These are phyloP conservation scores for Boletus tomentosulus DNA, from an alignment of 768 basidiomycete species.

Conservation along the genomic window DNA sequence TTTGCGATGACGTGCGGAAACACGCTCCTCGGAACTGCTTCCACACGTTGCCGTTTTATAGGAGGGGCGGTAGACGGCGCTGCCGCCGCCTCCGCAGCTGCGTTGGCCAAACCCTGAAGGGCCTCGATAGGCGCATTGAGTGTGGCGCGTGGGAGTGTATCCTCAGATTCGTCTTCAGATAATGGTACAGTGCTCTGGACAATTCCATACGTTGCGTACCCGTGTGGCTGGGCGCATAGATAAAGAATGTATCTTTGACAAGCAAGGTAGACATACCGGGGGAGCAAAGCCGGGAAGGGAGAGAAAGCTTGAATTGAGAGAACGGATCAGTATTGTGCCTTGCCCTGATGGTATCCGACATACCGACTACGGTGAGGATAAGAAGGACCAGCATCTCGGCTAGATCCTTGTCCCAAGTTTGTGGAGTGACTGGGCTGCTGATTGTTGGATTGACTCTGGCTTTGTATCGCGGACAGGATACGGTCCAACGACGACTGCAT, in stretches of 20 bases:
- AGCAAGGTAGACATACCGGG: slow-evolving; percentile 50
- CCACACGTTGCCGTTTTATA: slow-evolving; percentile 78
- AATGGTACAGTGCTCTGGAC: slow-evolving; percentile 79
- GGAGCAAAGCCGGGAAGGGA: slow-evolving; percentile 90
- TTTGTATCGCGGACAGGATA: slow-evolving; percentile 66
- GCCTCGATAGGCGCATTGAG: slow-evolving; percentile 94
- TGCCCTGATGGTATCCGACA: slow-evolving; percentile 26
- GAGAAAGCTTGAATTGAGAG: slow-evolving; percentile 54
- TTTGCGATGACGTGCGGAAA: slow-evolving; percentile 91
- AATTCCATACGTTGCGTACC: slow-evolving; percentile 89
- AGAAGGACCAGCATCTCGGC: slow-evolving; percentile 24
- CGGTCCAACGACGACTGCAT: slow-evolving; percentile 88
- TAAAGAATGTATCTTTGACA: slow-evolving; percentile 14
- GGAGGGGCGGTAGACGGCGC: slow-evolving; percentile 63
- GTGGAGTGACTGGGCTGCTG: slow-evolving; percentile 26
- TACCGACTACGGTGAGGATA: slow-evolving; percentile 31
- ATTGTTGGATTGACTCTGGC: slow-evolving; percentile 31
- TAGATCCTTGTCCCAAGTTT: slow-evolving; percentile 15
- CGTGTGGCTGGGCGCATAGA: slow-evolving; percentile 58
- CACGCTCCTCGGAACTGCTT: slow-evolving; percentile 78
- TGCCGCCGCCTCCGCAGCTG: slow-evolving; percentile 89
- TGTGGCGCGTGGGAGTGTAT: slow-evolving; percentile 76
- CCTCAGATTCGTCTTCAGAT: slow-evolving; percentile 89
- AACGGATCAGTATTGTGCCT: slow-evolving; percentile 27
- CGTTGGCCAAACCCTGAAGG: slow-evolving; percentile 89